These are phyloP conservation scores for Penicillium sp. DNA, from an alignment of 2,329 filamentous ascomycete genomes.

Conservation along the genomic window DNA sequence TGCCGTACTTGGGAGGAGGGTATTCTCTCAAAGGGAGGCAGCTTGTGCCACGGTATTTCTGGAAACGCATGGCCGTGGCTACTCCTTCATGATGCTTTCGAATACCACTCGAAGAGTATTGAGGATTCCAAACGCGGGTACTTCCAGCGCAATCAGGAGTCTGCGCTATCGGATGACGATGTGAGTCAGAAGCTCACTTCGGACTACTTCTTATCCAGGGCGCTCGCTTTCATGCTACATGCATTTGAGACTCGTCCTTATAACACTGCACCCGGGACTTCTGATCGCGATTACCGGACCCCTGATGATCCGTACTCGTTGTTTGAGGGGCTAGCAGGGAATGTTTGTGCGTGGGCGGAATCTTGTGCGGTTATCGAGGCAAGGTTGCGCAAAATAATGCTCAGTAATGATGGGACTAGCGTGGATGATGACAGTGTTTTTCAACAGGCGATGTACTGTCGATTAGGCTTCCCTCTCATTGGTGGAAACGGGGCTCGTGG, in stretches of 20 bases:
- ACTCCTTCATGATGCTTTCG: conserved; percentile 41
- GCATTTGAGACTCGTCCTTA: conserved; percentile 45
- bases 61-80: conserved; percentile 49
- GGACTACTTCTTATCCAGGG: conserved; percentile 45
- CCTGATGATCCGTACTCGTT: conserved; percentile 47
- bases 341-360: conserved; percentile 48
- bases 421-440: conserved; percentile 29
- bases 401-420: conserved; percentile 20
- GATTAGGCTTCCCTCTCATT: conserved; percentile 37
- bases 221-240: conserved; percentile 44
- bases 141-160: conserved; percentile 18
- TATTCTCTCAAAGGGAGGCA: conserved; percentile 46
- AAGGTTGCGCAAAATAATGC: conserved; percentile 40
- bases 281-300: conserved; percentile 41
- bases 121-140: conserved; percentile 31
- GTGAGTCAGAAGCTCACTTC: conserved; percentile 28
- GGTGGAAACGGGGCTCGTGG: conserved; percentile 35
- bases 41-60: conserved; percentile 47
- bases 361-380: conserved; percentile 41
- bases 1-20: conserved; percentile 48
- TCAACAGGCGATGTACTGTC: conserved; percentile 23
- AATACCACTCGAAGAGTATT: conserved; percentile 34
- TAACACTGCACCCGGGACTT: conserved; percentile 21
- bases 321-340: conserved; percentile 47
- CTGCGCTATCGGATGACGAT: conserved; percentile 7